Evolutionary conservation across 2,329 filamentous ascomycete species (phyloP), one percentile per base, ranked within the genome.

Genomic region (Cytospora schulzeri): DNA sequence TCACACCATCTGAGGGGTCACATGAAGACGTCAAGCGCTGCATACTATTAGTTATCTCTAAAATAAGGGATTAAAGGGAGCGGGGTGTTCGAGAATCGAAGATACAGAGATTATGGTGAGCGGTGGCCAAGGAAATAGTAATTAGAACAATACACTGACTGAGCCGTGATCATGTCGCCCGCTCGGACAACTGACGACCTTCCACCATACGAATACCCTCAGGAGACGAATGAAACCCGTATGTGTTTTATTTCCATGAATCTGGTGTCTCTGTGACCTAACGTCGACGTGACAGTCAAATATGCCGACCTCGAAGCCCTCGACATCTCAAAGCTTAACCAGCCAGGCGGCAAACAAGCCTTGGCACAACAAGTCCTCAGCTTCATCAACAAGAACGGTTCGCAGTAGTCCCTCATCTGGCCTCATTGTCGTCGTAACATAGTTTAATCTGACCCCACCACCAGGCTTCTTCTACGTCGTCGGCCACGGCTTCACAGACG

Each of bases 371-470:
- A 71, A 50, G 68, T 71, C 17, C 57, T 71, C n/a, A 35, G 29
- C 8, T 71, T 71, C 65, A 71, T 71, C 63, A 69, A 70, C 48
- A 69, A 69, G 28, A 71, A 71, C 51, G 70, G 68, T 71, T 24
- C n/a, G 59, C 51, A 26, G 38, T 22, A 29, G 29, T 4, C 17
- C 19, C 19, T 5, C 24, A 14, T 11, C 12, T 4, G 17, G 22
- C 11, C 19, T 7, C 4, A 31, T 29, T 2, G 6, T 17, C 31
- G 17, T 8, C 17, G 31, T 3, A 12, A 11, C 19, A 3, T 26
- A 33, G 3, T 5, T 57, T 68, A n/a, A 69, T 33, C 38, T 28
- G 38, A 19, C 38, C 7, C 1, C 7, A 14, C 15, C 19, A 31
- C 9, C 29, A 68, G 70, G 70, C 5, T 71, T 71, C 64, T 71